Conservation (phyloP, 1,284 basidiomycete genomes). For the Leccinum pallidistipes region DNA sequence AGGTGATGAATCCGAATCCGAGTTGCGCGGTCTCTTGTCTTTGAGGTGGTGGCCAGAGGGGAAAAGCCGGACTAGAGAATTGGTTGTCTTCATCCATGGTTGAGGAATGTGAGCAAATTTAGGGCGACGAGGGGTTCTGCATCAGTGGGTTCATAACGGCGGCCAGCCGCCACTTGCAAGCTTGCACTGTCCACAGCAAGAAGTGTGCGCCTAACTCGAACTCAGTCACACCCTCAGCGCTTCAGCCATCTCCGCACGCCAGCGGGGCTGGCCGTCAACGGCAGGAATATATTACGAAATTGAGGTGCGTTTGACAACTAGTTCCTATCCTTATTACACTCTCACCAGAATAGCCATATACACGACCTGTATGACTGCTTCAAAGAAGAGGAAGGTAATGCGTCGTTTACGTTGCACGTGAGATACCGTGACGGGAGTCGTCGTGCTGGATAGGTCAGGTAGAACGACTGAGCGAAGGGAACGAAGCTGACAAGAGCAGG, state of each 20-base stretch:
- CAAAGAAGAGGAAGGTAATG: conserved; percentile 80
- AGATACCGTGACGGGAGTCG: conserved; percentile 61
- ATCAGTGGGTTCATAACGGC: not conserved
- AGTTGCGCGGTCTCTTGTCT: no score
- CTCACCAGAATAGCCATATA: conserved; percentile 80
- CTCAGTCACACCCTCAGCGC: no score
- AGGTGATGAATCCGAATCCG: no score
- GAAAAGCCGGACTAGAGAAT: not conserved
- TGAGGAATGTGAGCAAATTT: not conserved
- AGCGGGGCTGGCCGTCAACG: not conserved
- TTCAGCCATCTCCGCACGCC: no score
- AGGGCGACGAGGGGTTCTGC: not conserved
- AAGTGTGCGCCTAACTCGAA: not conserved
- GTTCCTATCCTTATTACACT: conserved; percentile 36
- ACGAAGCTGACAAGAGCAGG: conserved; percentile 59
- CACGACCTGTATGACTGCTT: conserved; percentile 75
- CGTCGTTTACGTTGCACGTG: conserved; percentile 79
- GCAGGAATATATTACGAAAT: not conserved
- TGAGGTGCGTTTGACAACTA: not conserved
- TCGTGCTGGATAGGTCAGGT: conserved; percentile 48
- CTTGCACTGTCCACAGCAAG: not conserved
- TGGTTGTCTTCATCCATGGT: not conserved
- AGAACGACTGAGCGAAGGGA: conserved; percentile 90
- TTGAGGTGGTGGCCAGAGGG: no score
- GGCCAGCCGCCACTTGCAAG: not conserved